phyloP scores from a whole-genome alignment of 257 asterid genomes.

The Orobanche coerulescens region DNA sequence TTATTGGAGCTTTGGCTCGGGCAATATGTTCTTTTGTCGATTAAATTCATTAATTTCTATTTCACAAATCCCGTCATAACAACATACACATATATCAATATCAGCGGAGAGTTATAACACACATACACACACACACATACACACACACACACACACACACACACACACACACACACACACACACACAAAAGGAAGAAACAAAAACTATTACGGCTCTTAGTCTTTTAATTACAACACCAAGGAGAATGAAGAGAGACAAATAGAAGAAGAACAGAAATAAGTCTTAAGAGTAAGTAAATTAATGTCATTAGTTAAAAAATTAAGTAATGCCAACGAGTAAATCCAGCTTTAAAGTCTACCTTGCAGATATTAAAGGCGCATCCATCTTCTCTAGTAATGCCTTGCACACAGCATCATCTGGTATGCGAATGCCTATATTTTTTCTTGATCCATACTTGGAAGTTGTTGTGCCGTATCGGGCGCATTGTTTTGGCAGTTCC shows the following conservation, averaged over 20 bases:
- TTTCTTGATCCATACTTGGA: conserved; percentile 68
- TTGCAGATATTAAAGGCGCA: conserved; percentile 76
- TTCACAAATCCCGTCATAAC: too few relatives aligned
- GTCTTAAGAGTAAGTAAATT: too few relatives aligned
- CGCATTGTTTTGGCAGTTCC: conserved; percentile 77
- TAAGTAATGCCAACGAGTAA: background rate
- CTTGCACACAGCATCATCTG: conserved; percentile 82
- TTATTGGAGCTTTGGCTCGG: too few relatives aligned
- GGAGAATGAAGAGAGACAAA: background rate
- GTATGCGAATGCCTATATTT: conserved; percentile 81
- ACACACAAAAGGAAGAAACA: too few relatives aligned
- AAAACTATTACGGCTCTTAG: background rate
- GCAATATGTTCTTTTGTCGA: too few relatives aligned
- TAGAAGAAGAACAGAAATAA: background rate
- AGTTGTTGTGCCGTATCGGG: conserved; percentile 58
- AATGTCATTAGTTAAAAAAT: background rate
- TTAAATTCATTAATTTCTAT: too few relatives aligned
- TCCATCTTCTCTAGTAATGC: conserved; percentile 72
- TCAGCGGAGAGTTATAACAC: background rate
- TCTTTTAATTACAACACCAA: conserved; percentile 4
- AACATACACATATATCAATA: background rate
- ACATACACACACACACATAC: background rate
- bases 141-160: too few relatives aligned
- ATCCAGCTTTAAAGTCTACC: conserved; percentile 35
- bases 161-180: too few relatives aligned